phyloP scores from a whole-genome alignment of 768 basidiomycete species.

The Tephrocybe rancida region DNA sequence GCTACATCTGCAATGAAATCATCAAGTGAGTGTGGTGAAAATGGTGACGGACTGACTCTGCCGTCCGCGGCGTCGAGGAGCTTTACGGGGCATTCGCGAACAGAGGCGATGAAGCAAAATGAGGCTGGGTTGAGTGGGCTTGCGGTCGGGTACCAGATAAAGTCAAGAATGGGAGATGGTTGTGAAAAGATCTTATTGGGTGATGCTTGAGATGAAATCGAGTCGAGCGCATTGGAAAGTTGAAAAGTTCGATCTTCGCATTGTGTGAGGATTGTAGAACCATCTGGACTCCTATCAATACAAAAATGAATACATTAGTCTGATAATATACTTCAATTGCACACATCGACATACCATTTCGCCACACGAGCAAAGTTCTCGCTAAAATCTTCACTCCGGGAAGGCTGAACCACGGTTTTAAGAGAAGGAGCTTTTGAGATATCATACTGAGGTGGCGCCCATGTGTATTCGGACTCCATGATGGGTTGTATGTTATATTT shows the following conservation, averaged over 20 bases:
- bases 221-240: constrained; percentile 49
- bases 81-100: constrained; percentile 85
- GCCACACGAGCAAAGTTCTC: constrained; percentile 41
- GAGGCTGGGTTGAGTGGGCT: constrained; percentile 54
- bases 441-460: constrained; percentile 23
- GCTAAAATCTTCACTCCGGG: constrained; percentile 22
- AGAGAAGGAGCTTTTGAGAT: constrained; percentile 23
- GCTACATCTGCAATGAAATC: constrained; percentile 47
- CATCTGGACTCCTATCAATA: constrained; percentile 69
- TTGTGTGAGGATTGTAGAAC: constrained; percentile 63
- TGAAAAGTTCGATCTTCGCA: constrained; percentile 74
- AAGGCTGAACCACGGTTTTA: constrained; percentile 12
- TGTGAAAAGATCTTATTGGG: constrained; percentile 43
- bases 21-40: neutral
- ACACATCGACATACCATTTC: constrained; percentile 46
- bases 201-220: neutral
- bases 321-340: too few species aligned
- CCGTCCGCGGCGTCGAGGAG: constrained; percentile 81
- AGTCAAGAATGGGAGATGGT: constrained; percentile 75
- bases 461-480: constrained; percentile 4
- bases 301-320: neutral
- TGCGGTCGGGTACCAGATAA: constrained; percentile 85
- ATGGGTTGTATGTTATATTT: too few species aligned
- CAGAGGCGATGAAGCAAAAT: constrained; percentile 84
- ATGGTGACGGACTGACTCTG: constrained; percentile 47